Evolutionary conservation across 2,329 filamentous ascomycete species (phyloP), one percentile per base, ranked within the genome.

Genomic region (Mollisiaceae sp.): DNA sequence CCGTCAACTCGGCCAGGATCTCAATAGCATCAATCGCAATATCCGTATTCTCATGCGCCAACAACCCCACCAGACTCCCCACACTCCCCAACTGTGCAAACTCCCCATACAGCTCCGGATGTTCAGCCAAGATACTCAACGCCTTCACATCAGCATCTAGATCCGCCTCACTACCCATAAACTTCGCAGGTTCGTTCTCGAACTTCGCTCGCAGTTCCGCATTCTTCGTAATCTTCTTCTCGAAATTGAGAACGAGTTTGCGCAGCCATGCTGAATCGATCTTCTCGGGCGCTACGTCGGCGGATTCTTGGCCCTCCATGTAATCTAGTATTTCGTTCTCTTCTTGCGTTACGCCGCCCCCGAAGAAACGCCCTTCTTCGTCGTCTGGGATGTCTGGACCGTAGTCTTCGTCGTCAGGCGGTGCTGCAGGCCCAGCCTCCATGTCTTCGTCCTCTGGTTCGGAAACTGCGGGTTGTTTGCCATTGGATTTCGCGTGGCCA

Each of bases 41-140:
- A 75, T 99, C 95, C 0, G 94, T 94, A 77, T 99, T 99, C 73
- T 99, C 95, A 77, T 99, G 95, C 18, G 94, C 90, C 58, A 99
- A 81, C 60, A 99, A 79, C 1, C 89, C 87, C 1, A 97, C 92
- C 59, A 99, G 79, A 62, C 90, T 94, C 4, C 80, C 86, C 0
- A 89, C 87, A 65, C 88, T 91, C 22, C 91, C 91, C 60, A 93
- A 82, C 70, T 88, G 89, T 38, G 90, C 89, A 74, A 97, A 93
- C 67, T 96, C 92, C 14, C 82, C 81, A 77, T 95, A 97, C 22
- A 97, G 83, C 67, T 91, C 89, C 2, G 94, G 85, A 75, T 98
- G 92, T 73, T 99, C 93, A 5, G 91, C 89, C 1, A 99, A 81
- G 70, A 97, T 91, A 52, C 92, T 95, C 65, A 98, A 83, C 35